Evolutionary conservation across 225 moss, liverwort and hornwort species (phyloP).

Genomic region (Sphagnum contortum): DNA sequence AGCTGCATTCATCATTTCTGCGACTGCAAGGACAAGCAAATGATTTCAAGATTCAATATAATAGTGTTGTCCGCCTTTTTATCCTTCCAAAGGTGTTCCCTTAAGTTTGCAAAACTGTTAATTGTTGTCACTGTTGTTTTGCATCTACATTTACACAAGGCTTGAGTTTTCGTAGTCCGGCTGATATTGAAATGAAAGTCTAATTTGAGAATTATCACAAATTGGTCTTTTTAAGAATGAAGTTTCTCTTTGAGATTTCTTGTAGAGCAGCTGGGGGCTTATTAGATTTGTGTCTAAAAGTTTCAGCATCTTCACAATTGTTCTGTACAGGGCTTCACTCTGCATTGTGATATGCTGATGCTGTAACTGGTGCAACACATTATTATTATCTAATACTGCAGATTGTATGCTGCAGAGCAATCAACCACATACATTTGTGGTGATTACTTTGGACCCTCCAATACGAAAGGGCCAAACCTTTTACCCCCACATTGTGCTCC

Average conservation of each 20-base stretch:
- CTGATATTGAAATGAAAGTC: no score
- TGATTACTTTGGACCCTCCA: slow-evolving; percentile 92
- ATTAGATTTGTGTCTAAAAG: no score
- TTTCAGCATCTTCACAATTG: no score
- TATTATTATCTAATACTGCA: no score
- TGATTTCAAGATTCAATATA: slow-evolving; percentile 97
- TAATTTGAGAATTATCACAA: no score
- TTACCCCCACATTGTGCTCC: slow-evolving; percentile 94
- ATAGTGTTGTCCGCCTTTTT: slow-evolving; percentile 91
- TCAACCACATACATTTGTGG: slow-evolving; percentile 92
- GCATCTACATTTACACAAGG: neutral
- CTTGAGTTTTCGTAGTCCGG: no score
- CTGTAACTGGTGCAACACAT: no score
- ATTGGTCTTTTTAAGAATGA: no score
- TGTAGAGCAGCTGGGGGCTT: no score
- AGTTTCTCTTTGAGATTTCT: no score
- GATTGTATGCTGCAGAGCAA: slow-evolving; percentile 39
- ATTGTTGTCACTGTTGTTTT: neutral
- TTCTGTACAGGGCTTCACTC: no score
- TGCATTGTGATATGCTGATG: no score
- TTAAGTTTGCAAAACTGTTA: neutral
- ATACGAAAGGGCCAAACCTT: slow-evolving; percentile 99
- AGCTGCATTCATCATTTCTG: slow-evolving; percentile 81
- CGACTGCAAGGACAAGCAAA: slow-evolving; percentile 95
- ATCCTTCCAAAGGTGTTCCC: slow-evolving; percentile 61